A percentile compares a stretch with the other conserved stretches of the same genome.
These are phyloP conservation scores for Penicillium cosmopolitanum DNA, from an alignment of 495 filamentous ascomycete genomes.

Conservation along the genomic window DNA sequence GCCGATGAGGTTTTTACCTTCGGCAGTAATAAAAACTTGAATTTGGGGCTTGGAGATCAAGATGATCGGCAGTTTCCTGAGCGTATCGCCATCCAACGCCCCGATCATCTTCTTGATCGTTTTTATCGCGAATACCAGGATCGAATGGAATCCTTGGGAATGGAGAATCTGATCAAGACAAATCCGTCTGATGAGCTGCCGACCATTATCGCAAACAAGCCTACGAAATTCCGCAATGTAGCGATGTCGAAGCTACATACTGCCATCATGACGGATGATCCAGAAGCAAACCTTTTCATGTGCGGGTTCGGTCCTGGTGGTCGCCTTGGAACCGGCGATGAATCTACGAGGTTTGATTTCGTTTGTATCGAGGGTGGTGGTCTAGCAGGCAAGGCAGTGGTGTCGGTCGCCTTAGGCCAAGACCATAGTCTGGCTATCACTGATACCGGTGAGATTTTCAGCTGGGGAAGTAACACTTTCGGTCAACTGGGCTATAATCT, in stretches of 20 bases:
- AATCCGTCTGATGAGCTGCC: constrained; percentile 58
- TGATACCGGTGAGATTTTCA: constrained; percentile 79
- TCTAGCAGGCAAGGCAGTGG: constrained; percentile 69
- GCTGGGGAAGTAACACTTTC: constrained; percentile 88
- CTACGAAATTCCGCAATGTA: constrained; percentile 74
- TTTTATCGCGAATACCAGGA: constrained; percentile 66
- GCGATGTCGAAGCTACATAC: constrained; percentile 91
- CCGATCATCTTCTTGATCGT: constrained; percentile 71
- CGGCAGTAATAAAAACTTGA: constrained; percentile 94
- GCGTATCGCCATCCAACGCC: constrained; percentile 74
- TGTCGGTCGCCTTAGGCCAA: constrained; percentile 78
- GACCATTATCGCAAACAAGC: constrained; percentile 65
- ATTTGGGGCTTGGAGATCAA: constrained; percentile 87
- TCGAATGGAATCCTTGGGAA: constrained; percentile 33
- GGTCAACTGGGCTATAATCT: constrained; percentile 86
- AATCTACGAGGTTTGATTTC: constrained; percentile 83
- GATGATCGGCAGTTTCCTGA: constrained; percentile 95
- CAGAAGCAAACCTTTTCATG: constrained; percentile 87
- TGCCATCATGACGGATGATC: constrained; percentile 87
- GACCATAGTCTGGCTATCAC: constrained; percentile 89
- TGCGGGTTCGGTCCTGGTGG: constrained; percentile 93
- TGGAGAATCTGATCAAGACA: constrained; percentile 27
- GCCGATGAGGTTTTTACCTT: constrained; percentile 92
- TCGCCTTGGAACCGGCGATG: constrained; percentile 86
- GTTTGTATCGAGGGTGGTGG: constrained; percentile 75